A percentile compares a stretch with the other conserved stretches of the same genome.
Evolutionary conservation across 2,329 filamentous ascomycete species (phyloP).

Genomic region (Ustulina deusta): DNA sequence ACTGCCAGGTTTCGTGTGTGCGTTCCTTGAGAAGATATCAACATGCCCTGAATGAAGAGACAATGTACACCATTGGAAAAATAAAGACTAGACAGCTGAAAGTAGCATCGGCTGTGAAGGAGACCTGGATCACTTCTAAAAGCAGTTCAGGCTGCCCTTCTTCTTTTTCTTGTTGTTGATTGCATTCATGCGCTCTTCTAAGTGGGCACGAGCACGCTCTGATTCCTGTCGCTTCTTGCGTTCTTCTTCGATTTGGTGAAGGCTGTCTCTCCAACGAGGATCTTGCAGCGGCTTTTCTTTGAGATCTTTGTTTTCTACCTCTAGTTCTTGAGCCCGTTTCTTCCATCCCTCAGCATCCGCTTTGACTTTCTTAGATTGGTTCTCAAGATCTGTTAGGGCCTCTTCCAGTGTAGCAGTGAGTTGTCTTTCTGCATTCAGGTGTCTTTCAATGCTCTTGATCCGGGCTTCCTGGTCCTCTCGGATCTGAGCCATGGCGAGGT

Average conservation of each 20-base stretch:
- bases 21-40: not conserved
- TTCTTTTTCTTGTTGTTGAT: constrained; percentile 95
- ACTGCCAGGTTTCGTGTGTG: not conserved
- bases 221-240: constrained; percentile 90
- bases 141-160: constrained; percentile 96
- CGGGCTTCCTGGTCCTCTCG: constrained; percentile 95
- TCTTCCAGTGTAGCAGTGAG: constrained; percentile 95
- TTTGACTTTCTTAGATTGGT: constrained; percentile 91
- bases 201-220: constrained; percentile 86
- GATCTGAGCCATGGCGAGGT: constrained; percentile 79
- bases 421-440: constrained; percentile 94
- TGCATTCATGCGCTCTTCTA: constrained; percentile 95
- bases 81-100: constrained; percentile 5
- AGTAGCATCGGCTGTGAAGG: constrained; percentile 36
- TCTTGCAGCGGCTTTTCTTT: constrained; percentile 67
- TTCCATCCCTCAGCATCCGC: constrained; percentile 90
- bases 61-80: constrained; percentile 9
- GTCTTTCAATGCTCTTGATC: constrained; percentile 96
- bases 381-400: constrained; percentile 92
- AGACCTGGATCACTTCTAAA: constrained; percentile 67
- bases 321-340: constrained; percentile 82
- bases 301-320: constrained; percentile 76
- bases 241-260: constrained; percentile 97
- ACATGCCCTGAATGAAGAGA: not conserved
- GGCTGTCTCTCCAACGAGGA: constrained; percentile 68